Base-by-base conservation (phyloP, 2,329 filamentous ascomycete species). In the Pestalotiopsis sp. region DNA sequence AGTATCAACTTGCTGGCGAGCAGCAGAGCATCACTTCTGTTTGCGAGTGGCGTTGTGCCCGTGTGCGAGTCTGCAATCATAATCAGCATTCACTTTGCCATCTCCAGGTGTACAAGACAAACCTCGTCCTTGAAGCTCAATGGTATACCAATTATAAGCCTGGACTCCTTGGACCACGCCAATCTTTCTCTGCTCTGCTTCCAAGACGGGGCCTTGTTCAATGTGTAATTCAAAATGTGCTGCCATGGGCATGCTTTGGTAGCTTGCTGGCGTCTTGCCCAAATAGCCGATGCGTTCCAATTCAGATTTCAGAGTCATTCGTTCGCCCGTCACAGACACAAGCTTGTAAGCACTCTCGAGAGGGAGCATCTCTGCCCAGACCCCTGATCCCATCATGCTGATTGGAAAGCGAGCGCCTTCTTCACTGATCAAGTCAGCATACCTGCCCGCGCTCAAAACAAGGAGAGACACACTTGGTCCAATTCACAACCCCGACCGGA, bases 201-300 rank as follows among this genome's bases (percentile, higher is more conserved):
- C 89, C 1, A 97, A 84, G 40, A 93, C 87, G 0, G 92, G 92
- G 0, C 92, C 92, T 76, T 97, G 94, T 76, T 97, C 93, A 65
- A 95, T 95, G 75, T 96, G 93, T 10, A 96, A 84, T 77, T 95
- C 92, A 73, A 95, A 94, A 77, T 95, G 92, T 0, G 91, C 92
- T 0, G 88, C 91, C 79, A 94, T 88, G 0, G 91, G 91, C 17
- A 85, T 87, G 39, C 83, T 81, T 69, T 85, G 81, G 76, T 91
- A 83, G 65, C 83, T 88, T 24, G 87, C 86, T 9, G 85, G 83
- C 0, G 83, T 79, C 0, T 78, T 71, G 14, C 92, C 92, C 0
- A 93, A 79, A 70, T 92, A 94, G 0, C 89, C 89, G 64, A 94
- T 94, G 14, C 91, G 85, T 74, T 91, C 82, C 0, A 96, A 84